Evolutionary conservation across 805 yeast genomes (phyloP).

Genomic region (Debaryomyces castellii): DNA sequence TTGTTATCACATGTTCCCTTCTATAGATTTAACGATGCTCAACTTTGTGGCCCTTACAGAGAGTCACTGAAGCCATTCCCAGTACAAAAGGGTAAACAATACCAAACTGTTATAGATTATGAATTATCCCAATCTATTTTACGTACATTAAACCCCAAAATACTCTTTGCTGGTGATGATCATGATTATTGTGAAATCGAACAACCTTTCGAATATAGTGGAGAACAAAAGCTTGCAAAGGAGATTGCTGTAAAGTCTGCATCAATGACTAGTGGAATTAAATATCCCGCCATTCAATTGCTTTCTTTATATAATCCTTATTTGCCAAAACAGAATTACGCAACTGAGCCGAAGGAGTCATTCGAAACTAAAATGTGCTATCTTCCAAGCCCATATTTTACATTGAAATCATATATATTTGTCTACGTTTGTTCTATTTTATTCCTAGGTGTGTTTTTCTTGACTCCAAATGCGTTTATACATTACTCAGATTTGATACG

Average conservation of each 20-base stretch:
- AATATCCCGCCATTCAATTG: slow-evolving; percentile 82
- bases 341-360: slow-evolving; percentile 11
- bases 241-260: slow-evolving; percentile 88
- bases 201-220: slow-evolving; percentile 41
- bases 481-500: slow-evolving; percentile 7
- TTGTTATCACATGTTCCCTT: slow-evolving; percentile 87
- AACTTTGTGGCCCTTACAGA: slow-evolving; percentile 72
- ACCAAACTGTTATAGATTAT: slow-evolving; percentile 81
- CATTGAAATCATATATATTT: slow-evolving; percentile 4
- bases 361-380: slow-evolving; percentile 51
- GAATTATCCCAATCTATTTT: slow-evolving; percentile 60
- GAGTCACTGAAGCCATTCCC: slow-evolving; percentile 71
- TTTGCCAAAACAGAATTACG: slow-evolving; percentile 10
- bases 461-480: slow-evolving; percentile 25
- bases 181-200: slow-evolving; percentile 88
- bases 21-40: slow-evolving; percentile 61
- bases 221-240: slow-evolving; percentile 37
- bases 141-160: slow-evolving; percentile 57
- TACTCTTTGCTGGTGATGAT: slow-evolving; percentile 90
- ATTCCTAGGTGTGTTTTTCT: slow-evolving; percentile 5
- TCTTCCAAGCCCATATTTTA: slow-evolving; percentile 51
- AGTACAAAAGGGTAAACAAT: slow-evolving; percentile 73
- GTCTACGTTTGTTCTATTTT: background rate
- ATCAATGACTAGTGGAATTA: slow-evolving; percentile 91
- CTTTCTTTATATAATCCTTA: slow-evolving; percentile 60